Base-by-base conservation (phyloP, 768 basidiomycete species). In the Amanita thiersii region DNA sequence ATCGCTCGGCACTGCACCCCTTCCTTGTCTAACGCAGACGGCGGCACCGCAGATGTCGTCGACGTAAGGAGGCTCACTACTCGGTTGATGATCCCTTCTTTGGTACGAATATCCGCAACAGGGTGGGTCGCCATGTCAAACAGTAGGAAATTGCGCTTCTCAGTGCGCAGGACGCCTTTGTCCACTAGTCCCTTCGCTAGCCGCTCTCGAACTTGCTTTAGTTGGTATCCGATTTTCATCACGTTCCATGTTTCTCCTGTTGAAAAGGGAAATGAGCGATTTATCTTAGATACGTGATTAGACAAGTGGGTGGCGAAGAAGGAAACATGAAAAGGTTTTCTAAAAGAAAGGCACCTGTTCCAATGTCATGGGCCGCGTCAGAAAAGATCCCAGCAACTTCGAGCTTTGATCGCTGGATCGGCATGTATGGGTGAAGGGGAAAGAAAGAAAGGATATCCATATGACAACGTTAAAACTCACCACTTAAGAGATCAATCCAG, bases 111-210 rank as follows among this genome's bases (percentile, higher is more conserved):
- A 61, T 97, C 93, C 5, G 93, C 89, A 37, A 98, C 86, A 1
- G 94, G 96, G 60, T 99, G 94, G 0, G 94, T 99, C 12, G 96
- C 94, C 94, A 99, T 99, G 67, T 99, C 94, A 65, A 99, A 99
- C 21, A 99, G 72, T 37, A 99, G 76, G 63, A 99, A 99, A 61
- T 98, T 98, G 54, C 92, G 86, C 59, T 99, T 98, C 60, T 98
- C 96, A 11, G 94, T 99, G 38, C 96, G 85, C n/a, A 99, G 77
- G 28, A 99, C 81, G 52, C 94, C 96, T 63, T 99, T 99, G 71
- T 99, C 94, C 39, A 97, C 94, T 29, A 99, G 78, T 2, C 94
- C 80, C 59, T 99, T 99, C 10, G 93, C 92, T 29, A 99, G 81
- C 12, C 94, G 86, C 65, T 99, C 94, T 34, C 94, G 84, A 29